Evolutionary conservation across 1,284 basidiomycete species (phyloP), one percentile per base, ranked within the genome.

Genomic region (Rhodotorula sp.): DNA sequence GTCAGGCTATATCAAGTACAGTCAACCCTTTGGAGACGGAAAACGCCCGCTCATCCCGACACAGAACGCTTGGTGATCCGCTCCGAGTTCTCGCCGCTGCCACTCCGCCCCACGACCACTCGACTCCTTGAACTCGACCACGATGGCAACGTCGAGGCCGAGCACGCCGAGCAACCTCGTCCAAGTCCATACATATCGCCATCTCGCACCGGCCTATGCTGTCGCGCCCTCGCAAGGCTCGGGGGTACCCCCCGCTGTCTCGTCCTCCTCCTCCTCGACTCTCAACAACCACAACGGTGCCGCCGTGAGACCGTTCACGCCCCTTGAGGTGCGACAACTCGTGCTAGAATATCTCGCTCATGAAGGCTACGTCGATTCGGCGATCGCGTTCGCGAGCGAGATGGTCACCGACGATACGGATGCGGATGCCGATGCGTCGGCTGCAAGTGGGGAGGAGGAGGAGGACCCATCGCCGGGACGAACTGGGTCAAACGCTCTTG

Each of bases 291-390:
- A 34, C 34, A 34, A 4, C 5, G 7, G 28, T 7, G 12, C 23
- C 8, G 10, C 54, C 16, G 26, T 63, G 23, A n/a, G 43, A n/a
- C 61, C 69, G 12, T 71, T 60, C 28, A 23, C 62, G 48, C 62
- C 58, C 21, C 64, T 68, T 23, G 65, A 76, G 15, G 23, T 74
- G 31, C 86, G 88, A 62, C 81, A 85, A n/a, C 82, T 94, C 55
- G 88, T 94, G 12, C 83, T 93, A 60, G 89, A 93, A 77, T 94
- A 93, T 78, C 85, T 94, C 5, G 85, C 86, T 68, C 90, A 92
- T 77, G 85, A 86, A 58, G 88, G 89, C 70, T 91, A 89, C 80
- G 85, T 87, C 48, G 83, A 84, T 52, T 89, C 90, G 0, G 90
- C 90, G 8, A 83, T 84, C 49, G 88, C 88, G 0, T 92, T 93